phyloP scores from a whole-genome alignment of 805 yeast species.

The Starmerella etchellsii region DNA sequence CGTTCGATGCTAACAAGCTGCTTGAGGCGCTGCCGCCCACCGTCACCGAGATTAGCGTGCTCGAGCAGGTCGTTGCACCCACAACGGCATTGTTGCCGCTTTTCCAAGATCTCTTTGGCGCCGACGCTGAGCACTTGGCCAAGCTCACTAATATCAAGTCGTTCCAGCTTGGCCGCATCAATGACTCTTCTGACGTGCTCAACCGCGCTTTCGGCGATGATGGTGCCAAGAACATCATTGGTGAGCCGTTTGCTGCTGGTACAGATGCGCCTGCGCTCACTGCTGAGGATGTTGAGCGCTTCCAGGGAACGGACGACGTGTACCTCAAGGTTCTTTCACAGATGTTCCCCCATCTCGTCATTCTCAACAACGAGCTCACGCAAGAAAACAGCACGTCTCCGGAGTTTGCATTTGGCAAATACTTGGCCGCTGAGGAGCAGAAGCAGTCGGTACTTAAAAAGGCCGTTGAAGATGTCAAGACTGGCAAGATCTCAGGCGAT shows the following conservation, averaged over 20 bases:
- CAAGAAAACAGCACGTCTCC: slow-evolving; percentile 39
- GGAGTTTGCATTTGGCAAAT: slow-evolving; percentile 78
- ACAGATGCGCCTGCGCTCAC: slow-evolving; percentile 13
- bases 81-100: slow-evolving; percentile 51
- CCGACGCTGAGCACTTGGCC: slow-evolving; percentile 25
- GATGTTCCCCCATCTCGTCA: slow-evolving; percentile 43
- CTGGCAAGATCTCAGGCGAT: slow-evolving; percentile 33
- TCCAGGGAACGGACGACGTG: slow-evolving; percentile 49
- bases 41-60: slow-evolving; percentile 43
- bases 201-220: slow-evolving; percentile 1
- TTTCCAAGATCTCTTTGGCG: slow-evolving; percentile 60
- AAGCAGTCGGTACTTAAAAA: slow-evolving; percentile 34
- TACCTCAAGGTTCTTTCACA: slow-evolving; percentile 66
- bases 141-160: slow-evolving; percentile 36
- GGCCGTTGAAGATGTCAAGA: slow-evolving; percentile 33
- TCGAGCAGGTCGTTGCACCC: slow-evolving; percentile 47
- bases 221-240: slow-evolving; percentile 10
- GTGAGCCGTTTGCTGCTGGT: slow-evolving; percentile 1
- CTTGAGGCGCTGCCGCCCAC: slow-evolving; percentile 40
- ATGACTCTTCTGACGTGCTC: slow-evolving; percentile 26
- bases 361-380: slow-evolving; percentile 47
- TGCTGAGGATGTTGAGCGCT: slow-evolving; percentile 1
- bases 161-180: slow-evolving; percentile 38
- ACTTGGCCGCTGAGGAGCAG: slow-evolving; percentile 43
- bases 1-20: slow-evolving; percentile 48